Conservation (phyloP, 176 grass and related monocot genomes). For the Oryza glaberrima region DNA sequence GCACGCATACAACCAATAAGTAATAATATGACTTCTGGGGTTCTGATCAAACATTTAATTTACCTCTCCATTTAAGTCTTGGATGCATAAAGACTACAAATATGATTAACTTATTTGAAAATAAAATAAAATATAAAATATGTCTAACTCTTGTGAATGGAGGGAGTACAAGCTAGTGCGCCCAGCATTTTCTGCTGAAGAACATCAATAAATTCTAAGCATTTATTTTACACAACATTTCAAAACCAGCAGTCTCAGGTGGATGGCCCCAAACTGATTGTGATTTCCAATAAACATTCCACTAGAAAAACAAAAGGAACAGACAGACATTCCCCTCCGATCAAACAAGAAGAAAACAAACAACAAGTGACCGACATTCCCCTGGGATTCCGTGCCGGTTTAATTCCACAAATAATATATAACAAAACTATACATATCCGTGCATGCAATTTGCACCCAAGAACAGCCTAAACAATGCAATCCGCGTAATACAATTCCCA, state of each 20-base stretch:
- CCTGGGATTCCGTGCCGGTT: slow-evolving; percentile 32
- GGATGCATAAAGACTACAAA: no score
- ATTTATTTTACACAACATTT: background rate
- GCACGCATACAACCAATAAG: no score
- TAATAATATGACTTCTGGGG: no score
- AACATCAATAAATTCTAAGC: slow-evolving; percentile 20
- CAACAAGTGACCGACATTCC: slow-evolving; percentile 68
- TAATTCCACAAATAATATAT: slow-evolving; percentile 6
- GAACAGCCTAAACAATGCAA: slow-evolving; percentile 36
- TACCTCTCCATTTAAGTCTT: no score
- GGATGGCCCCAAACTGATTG: slow-evolving; percentile 48
- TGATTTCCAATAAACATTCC: slow-evolving; percentile 49
- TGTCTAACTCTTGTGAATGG: no score
- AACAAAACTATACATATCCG: slow-evolving; percentile 8
- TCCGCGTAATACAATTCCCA: slow-evolving; percentile 10
- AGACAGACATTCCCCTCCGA: slow-evolving; percentile 51
- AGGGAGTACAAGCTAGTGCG: background rate
- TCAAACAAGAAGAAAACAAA: slow-evolving; percentile 58
- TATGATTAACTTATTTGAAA: no score
- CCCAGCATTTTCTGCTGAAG: background rate
- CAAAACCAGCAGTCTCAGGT: slow-evolving; percentile 46
- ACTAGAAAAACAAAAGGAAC: slow-evolving; percentile 42
- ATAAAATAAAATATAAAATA: no score
- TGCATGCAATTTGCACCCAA: slow-evolving; percentile 39
- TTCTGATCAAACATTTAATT: no score